Conservation (phyloP, 495 filamentous ascomycete species). For the Aspergillus avenaceus region DNA sequence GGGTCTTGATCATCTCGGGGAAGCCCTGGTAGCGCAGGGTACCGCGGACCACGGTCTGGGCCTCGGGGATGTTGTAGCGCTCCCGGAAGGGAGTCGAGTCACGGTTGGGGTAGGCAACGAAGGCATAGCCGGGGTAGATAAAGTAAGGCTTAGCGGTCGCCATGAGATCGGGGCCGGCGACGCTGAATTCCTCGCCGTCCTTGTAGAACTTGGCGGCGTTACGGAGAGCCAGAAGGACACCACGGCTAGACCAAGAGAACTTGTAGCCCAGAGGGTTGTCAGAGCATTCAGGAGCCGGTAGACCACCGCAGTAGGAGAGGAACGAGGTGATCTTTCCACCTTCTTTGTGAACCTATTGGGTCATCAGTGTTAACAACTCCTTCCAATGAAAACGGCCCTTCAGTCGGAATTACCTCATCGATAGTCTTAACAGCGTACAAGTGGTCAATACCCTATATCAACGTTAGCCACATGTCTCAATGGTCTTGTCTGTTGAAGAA, state of each 20-base stretch:
- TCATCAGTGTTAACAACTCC: background rate
- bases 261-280: conserved; percentile 96
- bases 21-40: conserved; percentile 84
- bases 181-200: conserved; percentile 66
- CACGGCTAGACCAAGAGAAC: conserved; percentile 83
- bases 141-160: conserved; percentile 81
- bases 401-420: conserved; percentile 61
- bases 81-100: conserved; percentile 84
- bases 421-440: conserved; percentile 90
- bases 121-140: conserved; percentile 84
- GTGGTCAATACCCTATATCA: conserved; percentile 59
- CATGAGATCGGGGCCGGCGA: conserved; percentile 71
- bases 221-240: conserved; percentile 79
- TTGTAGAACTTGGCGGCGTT: conserved; percentile 84
- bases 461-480: background rate
- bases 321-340: conserved; percentile 86
- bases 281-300: conserved; percentile 76
- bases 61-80: conserved; percentile 86
- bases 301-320: conserved; percentile 84
- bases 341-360: conserved; percentile 53
- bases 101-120: conserved; percentile 91
- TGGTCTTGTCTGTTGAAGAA: background rate
- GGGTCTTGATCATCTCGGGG: conserved; percentile 77
- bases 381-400: no score
- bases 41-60: conserved; percentile 53